Percentiles rank a stretch among this genome's conserved stretches.
Conservation (phyloP, 495 filamentous ascomycete species). For the Durotheca rogersii region DNA sequence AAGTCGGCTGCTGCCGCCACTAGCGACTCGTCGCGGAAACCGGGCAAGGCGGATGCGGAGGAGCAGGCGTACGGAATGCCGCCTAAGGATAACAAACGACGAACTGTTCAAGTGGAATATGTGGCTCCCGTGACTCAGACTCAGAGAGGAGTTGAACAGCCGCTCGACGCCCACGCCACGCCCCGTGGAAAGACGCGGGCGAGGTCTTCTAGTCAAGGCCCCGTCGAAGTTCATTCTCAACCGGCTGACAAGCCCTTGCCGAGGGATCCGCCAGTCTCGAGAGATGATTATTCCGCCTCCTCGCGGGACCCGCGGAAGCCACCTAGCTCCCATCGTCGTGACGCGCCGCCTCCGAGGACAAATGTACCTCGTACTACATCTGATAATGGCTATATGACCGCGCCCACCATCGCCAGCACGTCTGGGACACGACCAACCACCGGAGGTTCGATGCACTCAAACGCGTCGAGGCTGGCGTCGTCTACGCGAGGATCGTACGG, state of each 20-base stretch:
- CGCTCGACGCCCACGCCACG: slow-evolving; percentile 21
- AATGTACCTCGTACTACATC: slow-evolving; percentile 54
- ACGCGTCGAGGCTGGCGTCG: slow-evolving; percentile 53
- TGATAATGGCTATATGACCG: slow-evolving; percentile 48
- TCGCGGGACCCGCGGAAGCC: slow-evolving; percentile 46
- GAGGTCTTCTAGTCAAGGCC: slow-evolving; percentile 50
- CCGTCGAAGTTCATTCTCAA: slow-evolving; percentile 45
- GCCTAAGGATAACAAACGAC: slow-evolving; percentile 82
- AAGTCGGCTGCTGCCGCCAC: slow-evolving; percentile 56
- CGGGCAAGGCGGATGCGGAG: slow-evolving; percentile 72
- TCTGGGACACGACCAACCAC: slow-evolving; percentile 70
- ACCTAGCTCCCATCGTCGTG: slow-evolving; percentile 48
- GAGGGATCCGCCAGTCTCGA: slow-evolving; percentile 48
- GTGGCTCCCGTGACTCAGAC: slow-evolving; percentile 89
- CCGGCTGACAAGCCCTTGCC: slow-evolving; percentile 55
- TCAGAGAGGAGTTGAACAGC: slow-evolving; percentile 51
- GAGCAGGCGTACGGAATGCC: slow-evolving; percentile 57
- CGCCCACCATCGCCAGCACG: slow-evolving; percentile 39
- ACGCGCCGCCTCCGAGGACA: slow-evolving; percentile 51
- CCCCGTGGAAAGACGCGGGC: slow-evolving; percentile 51
- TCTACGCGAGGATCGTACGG: slow-evolving; percentile 85
- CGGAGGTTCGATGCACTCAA: slow-evolving; percentile 76
- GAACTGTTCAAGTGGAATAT: slow-evolving; percentile 97
- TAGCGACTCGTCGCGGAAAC: slow-evolving; percentile 71
- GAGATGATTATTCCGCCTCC: slow-evolving; percentile 45